These are phyloP conservation scores for Priceomyces fermenticarens DNA, from an alignment of 805 yeast species.

Conservation along the genomic window DNA sequence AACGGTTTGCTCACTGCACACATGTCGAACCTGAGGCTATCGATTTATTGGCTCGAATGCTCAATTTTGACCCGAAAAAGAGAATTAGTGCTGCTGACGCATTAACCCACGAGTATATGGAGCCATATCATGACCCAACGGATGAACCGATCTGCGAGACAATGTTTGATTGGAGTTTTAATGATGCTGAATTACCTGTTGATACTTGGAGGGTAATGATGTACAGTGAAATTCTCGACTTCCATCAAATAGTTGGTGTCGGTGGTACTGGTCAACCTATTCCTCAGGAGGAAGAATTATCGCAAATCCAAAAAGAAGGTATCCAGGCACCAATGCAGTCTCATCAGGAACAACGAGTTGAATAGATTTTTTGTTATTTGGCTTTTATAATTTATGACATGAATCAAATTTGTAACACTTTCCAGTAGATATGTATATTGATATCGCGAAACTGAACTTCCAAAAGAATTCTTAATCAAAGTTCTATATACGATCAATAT, in stretches of 20 bases:
- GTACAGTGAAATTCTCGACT: constrained; percentile 95
- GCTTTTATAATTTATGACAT: too few species aligned
- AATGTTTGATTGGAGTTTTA: constrained; percentile 96
- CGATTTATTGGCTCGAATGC: constrained; percentile 83
- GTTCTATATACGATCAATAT: too few species aligned
- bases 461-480: too few species aligned
- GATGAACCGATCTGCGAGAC: constrained; percentile 95
- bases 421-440: too few species aligned
- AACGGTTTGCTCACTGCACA: constrained; percentile 64
- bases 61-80: constrained; percentile 91
- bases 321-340: constrained; percentile 21
- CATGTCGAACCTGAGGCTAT: constrained; percentile 81
- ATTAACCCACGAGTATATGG: constrained; percentile 83
- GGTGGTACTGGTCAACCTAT: constrained; percentile 11
- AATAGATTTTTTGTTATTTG: constrained; percentile 5
- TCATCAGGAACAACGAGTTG: constrained; percentile 12
- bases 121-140: constrained; percentile 94
- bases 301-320: constrained; percentile 25
- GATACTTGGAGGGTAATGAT: constrained; percentile 99
- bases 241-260: constrained; percentile 80
- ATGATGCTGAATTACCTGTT: constrained; percentile 95
- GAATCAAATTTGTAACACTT: too few species aligned
- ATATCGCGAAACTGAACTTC: too few species aligned
- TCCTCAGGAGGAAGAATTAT: constrained; percentile 18
- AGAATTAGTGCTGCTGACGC: constrained; percentile 93